These are phyloP conservation scores for Blepharisma undulans DNA, from an alignment of 169 alveolate species.

Conservation along the genomic window DNA sequence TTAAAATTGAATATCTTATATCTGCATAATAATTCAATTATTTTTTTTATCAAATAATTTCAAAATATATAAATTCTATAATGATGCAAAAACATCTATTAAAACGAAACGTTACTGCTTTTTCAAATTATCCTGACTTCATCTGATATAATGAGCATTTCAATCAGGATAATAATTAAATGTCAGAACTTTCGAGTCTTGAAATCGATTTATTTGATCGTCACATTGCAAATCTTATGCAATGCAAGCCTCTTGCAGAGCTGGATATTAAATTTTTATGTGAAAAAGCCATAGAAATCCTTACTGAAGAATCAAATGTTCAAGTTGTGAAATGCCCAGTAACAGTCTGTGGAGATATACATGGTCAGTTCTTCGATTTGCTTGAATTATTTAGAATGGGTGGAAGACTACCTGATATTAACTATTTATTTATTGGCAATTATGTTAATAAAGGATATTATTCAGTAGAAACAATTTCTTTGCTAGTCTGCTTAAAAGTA, in stretches of 20 bases:
- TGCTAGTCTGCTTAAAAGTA: conserved; percentile 77
- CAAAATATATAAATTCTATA: no score
- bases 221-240: conserved; percentile 65
- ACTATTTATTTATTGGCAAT: conserved; percentile 86
- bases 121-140: background rate
- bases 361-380: conserved; percentile 87
- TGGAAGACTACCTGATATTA: conserved; percentile 77
- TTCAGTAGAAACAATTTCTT: conserved; percentile 88
- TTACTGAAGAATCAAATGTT: conserved; percentile 86
- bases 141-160: background rate
- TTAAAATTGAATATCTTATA: no score
- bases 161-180: background rate
- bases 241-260: conserved; percentile 72
- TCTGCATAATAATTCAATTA: no score
- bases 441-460: conserved; percentile 90
- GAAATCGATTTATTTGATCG: conserved; percentile 57
- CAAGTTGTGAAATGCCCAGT: conserved; percentile 87
- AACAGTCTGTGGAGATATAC: conserved; percentile 90
- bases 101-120: no score
- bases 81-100: no score
- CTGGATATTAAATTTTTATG: conserved; percentile 74
- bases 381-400: conserved; percentile 81
- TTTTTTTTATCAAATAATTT: no score
- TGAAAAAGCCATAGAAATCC: conserved; percentile 85
- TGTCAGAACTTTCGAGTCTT: conserved; percentile 22